Percentiles rank a stretch among this genome's conserved stretches.
Evolutionary conservation across 768 basidiomycete genomes (phyloP).

Genomic region (Mycena rebaudengoi): DNA sequence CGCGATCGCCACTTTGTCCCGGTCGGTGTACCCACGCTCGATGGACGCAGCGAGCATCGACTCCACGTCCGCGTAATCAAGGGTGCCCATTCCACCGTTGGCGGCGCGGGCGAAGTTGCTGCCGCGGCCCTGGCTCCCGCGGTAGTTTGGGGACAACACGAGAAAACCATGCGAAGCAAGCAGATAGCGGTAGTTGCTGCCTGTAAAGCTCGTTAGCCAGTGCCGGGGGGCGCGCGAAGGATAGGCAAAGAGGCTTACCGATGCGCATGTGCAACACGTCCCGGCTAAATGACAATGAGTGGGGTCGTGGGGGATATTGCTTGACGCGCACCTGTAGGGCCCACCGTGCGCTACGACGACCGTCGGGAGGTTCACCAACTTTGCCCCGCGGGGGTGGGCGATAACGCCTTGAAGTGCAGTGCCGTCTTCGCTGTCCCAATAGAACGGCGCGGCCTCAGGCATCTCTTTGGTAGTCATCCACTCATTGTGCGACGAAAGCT

Average conservation of each 20-base stretch:
- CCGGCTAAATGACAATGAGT: not conserved
- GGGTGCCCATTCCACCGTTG: conserved; percentile 18
- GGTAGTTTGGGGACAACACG: conserved; percentile 24
- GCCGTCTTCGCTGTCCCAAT: conserved; percentile 19
- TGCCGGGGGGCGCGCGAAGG: not conserved
- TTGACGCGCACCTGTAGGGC: conserved; percentile 11
- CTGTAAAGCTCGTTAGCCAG: not conserved
- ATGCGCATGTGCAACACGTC: conserved; percentile 9
- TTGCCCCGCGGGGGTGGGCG: conserved; percentile 10
- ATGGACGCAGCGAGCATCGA: conserved; percentile 24
- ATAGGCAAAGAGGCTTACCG: not conserved
- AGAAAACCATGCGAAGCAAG: conserved; percentile 25
- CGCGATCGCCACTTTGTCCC: conserved; percentile 21
- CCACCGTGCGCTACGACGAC: conserved; percentile 25
- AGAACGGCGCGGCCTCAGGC: conserved; percentile 21
- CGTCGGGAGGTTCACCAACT: conserved; percentile 2
- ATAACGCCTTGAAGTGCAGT: conserved; percentile 17
- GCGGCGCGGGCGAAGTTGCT: conserved; percentile 11
- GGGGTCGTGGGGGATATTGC: not conserved
- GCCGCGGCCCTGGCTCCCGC: conserved; percentile 24
- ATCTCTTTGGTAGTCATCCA: conserved; percentile 17
- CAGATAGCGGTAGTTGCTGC: not conserved
- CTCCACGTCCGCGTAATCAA: conserved; percentile 23
- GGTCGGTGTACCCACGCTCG: conserved; percentile 10
- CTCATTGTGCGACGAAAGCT: conserved; percentile 24